Percentiles rank a stretch among this genome's conserved stretches.
phyloP scores from a whole-genome alignment of 2,329 filamentous ascomycete genomes.

The Hymenoscyphus fructigenus region DNA sequence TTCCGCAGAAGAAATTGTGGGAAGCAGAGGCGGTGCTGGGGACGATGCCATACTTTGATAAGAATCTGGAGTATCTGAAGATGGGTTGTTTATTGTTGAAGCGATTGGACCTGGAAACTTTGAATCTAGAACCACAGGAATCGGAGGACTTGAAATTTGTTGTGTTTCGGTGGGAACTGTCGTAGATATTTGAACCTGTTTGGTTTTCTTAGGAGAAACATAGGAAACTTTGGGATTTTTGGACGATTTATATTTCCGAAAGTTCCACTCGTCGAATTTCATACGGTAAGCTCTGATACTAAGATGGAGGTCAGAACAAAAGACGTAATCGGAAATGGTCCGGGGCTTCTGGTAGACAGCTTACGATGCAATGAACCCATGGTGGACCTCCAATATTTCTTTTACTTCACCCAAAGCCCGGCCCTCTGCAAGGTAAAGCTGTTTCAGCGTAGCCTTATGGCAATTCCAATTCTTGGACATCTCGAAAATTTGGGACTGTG shows the following conservation, averaged over 20 bases:
- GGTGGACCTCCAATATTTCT: conserved; percentile 13
- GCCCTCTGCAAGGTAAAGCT: conserved; percentile 18
- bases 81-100: not conserved
- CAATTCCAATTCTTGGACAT: conserved; percentile 21
- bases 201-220: not conserved
- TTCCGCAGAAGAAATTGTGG: not conserved
- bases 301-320: not conserved
- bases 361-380: conserved; percentile 22
- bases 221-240: not conserved
- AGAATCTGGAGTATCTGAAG: not conserved
- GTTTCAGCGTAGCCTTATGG: conserved; percentile 17
- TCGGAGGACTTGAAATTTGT: not conserved
- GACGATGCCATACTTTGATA: not conserved
- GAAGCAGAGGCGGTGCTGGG: not conserved
- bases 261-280: conserved; percentile 23
- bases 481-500: not conserved
- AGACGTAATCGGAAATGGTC: not conserved
- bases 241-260: conserved; percentile 19
- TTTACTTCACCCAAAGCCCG: conserved; percentile 18
- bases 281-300: conserved; percentile 21
- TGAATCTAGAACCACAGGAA: not conserved
- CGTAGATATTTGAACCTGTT: not conserved
- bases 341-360: not conserved
- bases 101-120: not conserved
- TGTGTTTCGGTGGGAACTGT: not conserved